These are phyloP conservation scores for Thelephora aurantiotincta DNA, from an alignment of 768 basidiomycete species.

Conservation along the genomic window DNA sequence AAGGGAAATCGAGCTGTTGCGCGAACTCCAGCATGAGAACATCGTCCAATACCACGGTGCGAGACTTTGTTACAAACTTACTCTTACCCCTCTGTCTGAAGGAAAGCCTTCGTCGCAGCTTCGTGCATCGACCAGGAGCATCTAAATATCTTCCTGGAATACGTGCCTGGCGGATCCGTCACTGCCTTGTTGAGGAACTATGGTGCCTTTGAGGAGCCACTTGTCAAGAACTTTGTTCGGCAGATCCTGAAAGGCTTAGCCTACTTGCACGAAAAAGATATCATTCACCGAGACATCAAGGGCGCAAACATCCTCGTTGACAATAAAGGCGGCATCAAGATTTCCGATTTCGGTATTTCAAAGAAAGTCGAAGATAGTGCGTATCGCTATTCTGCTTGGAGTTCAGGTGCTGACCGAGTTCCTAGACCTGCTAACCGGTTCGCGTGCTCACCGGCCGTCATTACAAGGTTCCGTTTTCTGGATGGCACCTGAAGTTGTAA, in stretches of 20 bases:
- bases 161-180: constrained; percentile 92
- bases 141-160: constrained; percentile 94
- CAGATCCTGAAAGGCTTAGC: constrained; percentile 83
- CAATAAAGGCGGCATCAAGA: constrained; percentile 95
- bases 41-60: constrained; percentile 96
- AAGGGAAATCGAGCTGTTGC: constrained; percentile 86
- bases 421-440: constrained; percentile 34
- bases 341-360: constrained; percentile 92
- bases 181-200: constrained; percentile 80
- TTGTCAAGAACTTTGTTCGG: constrained; percentile 85
- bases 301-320: constrained; percentile 97
- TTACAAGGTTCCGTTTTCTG: constrained; percentile 97
- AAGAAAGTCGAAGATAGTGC: constrained; percentile 95
- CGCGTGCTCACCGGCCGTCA: constrained; percentile 77
- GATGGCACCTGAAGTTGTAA: constrained; percentile 99
- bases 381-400: constrained; percentile 18
- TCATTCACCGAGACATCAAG: constrained; percentile 97
- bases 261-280: constrained; percentile 86
- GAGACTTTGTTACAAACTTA: constrained; percentile 15
- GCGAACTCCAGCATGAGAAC: constrained; percentile 86
- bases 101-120: constrained; percentile 31
- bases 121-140: constrained; percentile 85
- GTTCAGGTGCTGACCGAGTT: neutral
- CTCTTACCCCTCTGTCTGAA: neutral
- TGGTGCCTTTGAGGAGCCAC: constrained; percentile 86